phyloP scores from a whole-genome alignment of 176 grass and related monocot genomes.

The Sorghum bicolor region Sorghum_bicolor_NCBIv3 NC_012875.2:50229501-50230000 shows the following conservation, averaged over 20 bases:
- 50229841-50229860: conserved; percentile 38
- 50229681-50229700: neutral
- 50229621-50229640: neutral
- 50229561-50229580: neutral
- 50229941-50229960: neutral
- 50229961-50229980: conserved; percentile 19
- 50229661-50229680: neutral
- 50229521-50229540: too few species aligned
- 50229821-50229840: neutral
- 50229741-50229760: conserved; percentile 11
- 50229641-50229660: neutral
- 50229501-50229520: too few species aligned
- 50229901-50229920: neutral
- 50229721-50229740: neutral
- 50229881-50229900: neutral
- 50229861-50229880: neutral
- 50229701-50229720: conserved; percentile 28
- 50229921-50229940: neutral
- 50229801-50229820: neutral
- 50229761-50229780: neutral
- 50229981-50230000: neutral
- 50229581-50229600: neutral
- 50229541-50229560: too few species aligned
- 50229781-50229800: neutral
- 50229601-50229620: neutral